phyloP scores from a whole-genome alignment of 495 filamentous ascomycete genomes.

The Aspergillus wentii region DNA sequence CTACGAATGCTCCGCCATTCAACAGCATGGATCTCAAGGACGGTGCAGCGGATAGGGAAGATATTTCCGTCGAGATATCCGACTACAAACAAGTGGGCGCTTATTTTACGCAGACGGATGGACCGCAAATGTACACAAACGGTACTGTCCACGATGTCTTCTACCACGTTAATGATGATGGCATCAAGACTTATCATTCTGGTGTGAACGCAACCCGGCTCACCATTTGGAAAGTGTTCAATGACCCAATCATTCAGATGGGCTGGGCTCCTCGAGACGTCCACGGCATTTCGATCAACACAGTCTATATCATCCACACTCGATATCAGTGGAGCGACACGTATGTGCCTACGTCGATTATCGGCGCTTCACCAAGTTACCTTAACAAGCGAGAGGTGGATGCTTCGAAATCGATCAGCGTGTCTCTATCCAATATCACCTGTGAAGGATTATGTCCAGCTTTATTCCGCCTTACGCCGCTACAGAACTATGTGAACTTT shows the following conservation, averaged over 20 bases:
- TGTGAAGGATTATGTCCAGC: constrained; percentile 3
- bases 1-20: constrained; percentile 15
- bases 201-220: constrained; percentile 5
- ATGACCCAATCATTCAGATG: constrained; percentile 18
- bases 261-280: constrained; percentile 20
- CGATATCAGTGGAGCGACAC: constrained; percentile 11
- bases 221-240: constrained; percentile 16
- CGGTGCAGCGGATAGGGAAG: constrained; percentile 3
- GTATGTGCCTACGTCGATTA: constrained; percentile 4
- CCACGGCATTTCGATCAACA: constrained; percentile 14
- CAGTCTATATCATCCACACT: constrained; percentile 21
- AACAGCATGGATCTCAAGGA: constrained; percentile 19
- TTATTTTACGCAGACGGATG: constrained; percentile 21
- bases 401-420: neutral
- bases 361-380: constrained; percentile 4
- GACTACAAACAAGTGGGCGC: constrained; percentile 26
- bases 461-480: constrained; percentile 2
- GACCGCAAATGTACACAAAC: constrained; percentile 14
- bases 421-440: constrained; percentile 1
- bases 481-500: constrained; percentile 6
- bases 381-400: neutral
- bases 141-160: constrained; percentile 15
- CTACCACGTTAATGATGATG: constrained; percentile 22
- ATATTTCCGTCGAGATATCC: constrained; percentile 4
- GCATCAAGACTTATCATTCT: constrained; percentile 18